Evolutionary conservation across 495 filamentous ascomycete genomes (phyloP), one percentile per base, ranked within the genome.

Genomic region (Aspergillus cristatus): DNA sequence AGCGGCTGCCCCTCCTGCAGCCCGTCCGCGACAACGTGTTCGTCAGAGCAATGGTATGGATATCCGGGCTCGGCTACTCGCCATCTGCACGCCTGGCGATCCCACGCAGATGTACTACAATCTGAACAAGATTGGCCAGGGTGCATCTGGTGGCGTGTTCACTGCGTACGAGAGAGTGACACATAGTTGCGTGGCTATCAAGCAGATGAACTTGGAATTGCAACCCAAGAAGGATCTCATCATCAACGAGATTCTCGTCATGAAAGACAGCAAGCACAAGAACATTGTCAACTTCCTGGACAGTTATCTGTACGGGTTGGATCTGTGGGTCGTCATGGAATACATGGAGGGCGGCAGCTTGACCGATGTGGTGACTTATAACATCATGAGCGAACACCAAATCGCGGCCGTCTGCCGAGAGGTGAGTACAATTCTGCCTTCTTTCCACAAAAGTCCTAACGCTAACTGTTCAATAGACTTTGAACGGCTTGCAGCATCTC

Each of bases 221-320:
- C 91, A 98, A 47, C 91, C 91, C 5, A 98, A 97, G 74, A 98
- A 98, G 60, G 91, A 98, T 51, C 69, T 96, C 6, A 98, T 98
- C 46, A 94, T 98, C 63, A 97, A 98, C 56, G 91, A 98, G 54
- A 98, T 98, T 42, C 60, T 98, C 24, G 91, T 98, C 18, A 98
- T 98, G 91, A 95, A 94, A 65, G 91, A 96, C 51, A 94, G 87
- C 66, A 90, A 85, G 36, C 91, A 98, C 58, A 88, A 84, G 58
- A 98, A 98, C 54, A 94, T 98, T 55, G 91, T 98, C 58, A 98
- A 98, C 56, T 98, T 96, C 62, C 84, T 96, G 64, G 91, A 96
- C 67, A 94, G 88, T 56, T 97, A 84, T 57, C 68, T 98, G 14
- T 81, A 88, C 26, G 72, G 75, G 3, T 78, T 90, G 14, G 91